A percentile compares a stretch with the other conserved stretches of the same genome.
Conservation (phyloP, 2,329 filamentous ascomycete species). For the Sclerotinia spermophila region DNA sequence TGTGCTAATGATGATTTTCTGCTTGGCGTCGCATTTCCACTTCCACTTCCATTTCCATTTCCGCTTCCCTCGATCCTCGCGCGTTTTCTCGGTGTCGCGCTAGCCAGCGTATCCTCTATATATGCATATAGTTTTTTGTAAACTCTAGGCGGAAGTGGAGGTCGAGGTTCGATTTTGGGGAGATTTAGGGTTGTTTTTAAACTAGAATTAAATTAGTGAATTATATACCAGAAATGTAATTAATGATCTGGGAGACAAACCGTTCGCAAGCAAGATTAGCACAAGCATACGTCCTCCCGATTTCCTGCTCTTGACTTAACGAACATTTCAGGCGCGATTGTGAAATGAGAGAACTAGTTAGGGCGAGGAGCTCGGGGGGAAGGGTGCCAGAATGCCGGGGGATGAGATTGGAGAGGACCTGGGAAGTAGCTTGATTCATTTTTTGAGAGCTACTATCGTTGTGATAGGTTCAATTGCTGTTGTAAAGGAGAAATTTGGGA, state of each 20-base stretch:
- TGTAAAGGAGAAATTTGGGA: not conserved
- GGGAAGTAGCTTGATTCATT: conserved; percentile 74
- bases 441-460: not conserved
- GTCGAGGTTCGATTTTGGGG: conserved; percentile 69
- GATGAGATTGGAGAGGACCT: conserved; percentile 68
- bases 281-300: conserved; percentile 79
- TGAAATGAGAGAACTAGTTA: conserved; percentile 70
- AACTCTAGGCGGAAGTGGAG: conserved; percentile 72
- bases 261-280: conserved; percentile 87
- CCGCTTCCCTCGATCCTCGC: not conserved
- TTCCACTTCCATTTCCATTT: not conserved
- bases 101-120: conserved; percentile 67
- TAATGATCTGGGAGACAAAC: conserved; percentile 41
- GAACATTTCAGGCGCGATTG: conserved; percentile 76
- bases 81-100: conserved; percentile 29
- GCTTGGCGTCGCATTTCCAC: conserved; percentile 6
- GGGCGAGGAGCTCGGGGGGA: conserved; percentile 65
- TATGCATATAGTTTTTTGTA: conserved; percentile 84
- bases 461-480: not conserved
- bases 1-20: conserved; percentile 29
- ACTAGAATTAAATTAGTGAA: conserved; percentile 42
- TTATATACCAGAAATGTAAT: not conserved
- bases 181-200: conserved; percentile 74
- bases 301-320: conserved; percentile 81
- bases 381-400: conserved; percentile 67